Evolutionary conservation across 306 rosid genomes (phyloP).

Genomic region (Cucurbita maxima): DNA sequence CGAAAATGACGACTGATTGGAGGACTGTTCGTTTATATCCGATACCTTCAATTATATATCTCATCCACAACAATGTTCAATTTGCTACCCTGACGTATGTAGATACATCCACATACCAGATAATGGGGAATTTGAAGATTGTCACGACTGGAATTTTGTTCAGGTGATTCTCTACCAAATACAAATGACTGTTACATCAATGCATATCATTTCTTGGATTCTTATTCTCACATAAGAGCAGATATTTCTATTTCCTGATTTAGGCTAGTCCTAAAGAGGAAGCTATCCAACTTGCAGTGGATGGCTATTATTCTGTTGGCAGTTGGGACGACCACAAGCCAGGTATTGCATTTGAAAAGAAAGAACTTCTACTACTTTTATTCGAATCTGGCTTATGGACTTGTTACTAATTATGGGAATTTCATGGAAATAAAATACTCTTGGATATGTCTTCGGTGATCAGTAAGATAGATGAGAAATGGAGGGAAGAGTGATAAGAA

Average conservation of each 20-base stretch:
- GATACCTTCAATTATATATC: constrained; percentile 72
- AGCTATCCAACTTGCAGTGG: constrained; percentile 81
- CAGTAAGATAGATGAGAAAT: neutral
- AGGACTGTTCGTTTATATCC: constrained; percentile 52
- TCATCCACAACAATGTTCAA: constrained; percentile 75
- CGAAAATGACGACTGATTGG: constrained; percentile 86
- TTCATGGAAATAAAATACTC: neutral
- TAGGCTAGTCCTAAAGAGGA: constrained; percentile 69
- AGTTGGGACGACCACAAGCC: constrained; percentile 95
- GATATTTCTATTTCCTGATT: constrained; percentile 6
- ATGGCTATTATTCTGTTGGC: constrained; percentile 76
- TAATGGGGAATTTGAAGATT: constrained; percentile 94
- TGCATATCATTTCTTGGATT: neutral
- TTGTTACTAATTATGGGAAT: neutral
- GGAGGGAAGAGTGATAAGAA: neutral
- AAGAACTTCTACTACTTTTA: neutral
- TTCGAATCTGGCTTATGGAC: neutral
- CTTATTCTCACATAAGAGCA: neutral
- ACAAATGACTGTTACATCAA: neutral
- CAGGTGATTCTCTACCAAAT: constrained; percentile 35
- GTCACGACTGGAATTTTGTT: constrained; percentile 77
- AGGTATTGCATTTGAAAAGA: constrained; percentile 28
- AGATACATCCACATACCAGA: constrained; percentile 92
- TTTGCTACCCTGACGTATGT: constrained; percentile 81
- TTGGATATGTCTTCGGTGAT: neutral